phyloP scores from a whole-genome alignment of 768 basidiomycete genomes.

The Lactifluus echinatus region DNA sequence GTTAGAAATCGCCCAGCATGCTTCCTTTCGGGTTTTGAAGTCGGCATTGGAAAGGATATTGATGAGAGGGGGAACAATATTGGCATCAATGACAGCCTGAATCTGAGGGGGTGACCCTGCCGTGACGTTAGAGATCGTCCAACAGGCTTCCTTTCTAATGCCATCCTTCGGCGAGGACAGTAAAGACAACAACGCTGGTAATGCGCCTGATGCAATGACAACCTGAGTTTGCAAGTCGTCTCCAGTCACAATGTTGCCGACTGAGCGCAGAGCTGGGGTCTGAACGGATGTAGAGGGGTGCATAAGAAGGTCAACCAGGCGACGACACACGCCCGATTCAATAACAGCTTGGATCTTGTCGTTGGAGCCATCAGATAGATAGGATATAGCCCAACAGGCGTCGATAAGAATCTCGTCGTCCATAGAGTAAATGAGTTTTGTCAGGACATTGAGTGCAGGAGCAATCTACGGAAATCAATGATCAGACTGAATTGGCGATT shows the following conservation, averaged over 20 bases:
- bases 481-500: constrained; percentile 6
- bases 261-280: constrained; percentile 95
- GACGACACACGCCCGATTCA: constrained; percentile 94
- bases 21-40: constrained; percentile 99
- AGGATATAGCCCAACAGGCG: constrained; percentile 99
- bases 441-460: constrained; percentile 91
- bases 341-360: constrained; percentile 99
- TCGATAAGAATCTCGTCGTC: constrained; percentile 99
- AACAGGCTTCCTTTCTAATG: constrained; percentile 98
- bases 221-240: constrained; percentile 99
- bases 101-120: constrained; percentile 97
- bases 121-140: constrained; percentile 99
- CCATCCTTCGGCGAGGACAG: constrained; percentile 97
- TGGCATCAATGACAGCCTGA: constrained; percentile 94
- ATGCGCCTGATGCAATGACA: constrained; percentile 94
- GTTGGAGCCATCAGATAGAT: constrained; percentile 96
- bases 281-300: constrained; percentile 92
- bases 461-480: constrained; percentile 62
- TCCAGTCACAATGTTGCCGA: constrained; percentile 98
- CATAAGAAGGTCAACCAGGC: constrained; percentile 96
- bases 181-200: constrained; percentile 87
- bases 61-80: constrained; percentile 96
- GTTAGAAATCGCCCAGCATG: constrained; percentile 99
- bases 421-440: constrained; percentile 96
- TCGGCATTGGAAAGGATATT: constrained; percentile 97